Base-by-base conservation (phyloP, 371 early-diverging fungal species). In the Syncephalastrum monosporum region DNA sequence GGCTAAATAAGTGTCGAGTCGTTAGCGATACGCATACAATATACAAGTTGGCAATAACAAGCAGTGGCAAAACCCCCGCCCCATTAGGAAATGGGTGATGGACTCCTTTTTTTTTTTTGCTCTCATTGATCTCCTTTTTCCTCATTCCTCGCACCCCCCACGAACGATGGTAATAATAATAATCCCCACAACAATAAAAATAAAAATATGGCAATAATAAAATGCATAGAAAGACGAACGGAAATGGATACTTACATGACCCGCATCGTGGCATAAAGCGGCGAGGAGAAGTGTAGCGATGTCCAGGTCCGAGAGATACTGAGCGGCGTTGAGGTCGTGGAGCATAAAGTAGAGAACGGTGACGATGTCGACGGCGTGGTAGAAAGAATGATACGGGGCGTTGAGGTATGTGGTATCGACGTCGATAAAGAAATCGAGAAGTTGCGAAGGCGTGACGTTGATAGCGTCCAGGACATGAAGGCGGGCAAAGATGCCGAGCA, bases 351-450 rank as follows among this genome's bases (percentile, higher is more conserved):
- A 90, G 24, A 92, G 71, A 62, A 93, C 85, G 27, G 84, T 85
- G 25, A 89, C 85, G 12, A 95, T 92, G 75, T 95, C 96, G 5
- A 86, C 86, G n/a, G 92, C 93, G 60, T 94, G 96, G 72, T 86
- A 82, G 62, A 93, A 93, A 4, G 88, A 89, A 68, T 95, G 95
- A 65, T 95, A 95, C 3, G 92, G 90, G 38, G 88, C 87, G 16
- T 79, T 66, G 6, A 75, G 69, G 63, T 93, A 93, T 33, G 87
- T 84, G 15, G 74, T 65, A 48, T 89, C 88, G 16, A 93, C 87
- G 59, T 90, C 92, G 23, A 91, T 65, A 24, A 89, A 78, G 55
- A 92, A 93, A 53, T 91, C 90, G n/a, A 93, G 73, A 51, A 93
- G 50, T 47, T 82, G 81, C 21, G 79, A 82, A 4, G 81, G 67